Base-by-base conservation (phyloP, 805 yeast species). In the Wickerhamiella hasegawae region DNA sequence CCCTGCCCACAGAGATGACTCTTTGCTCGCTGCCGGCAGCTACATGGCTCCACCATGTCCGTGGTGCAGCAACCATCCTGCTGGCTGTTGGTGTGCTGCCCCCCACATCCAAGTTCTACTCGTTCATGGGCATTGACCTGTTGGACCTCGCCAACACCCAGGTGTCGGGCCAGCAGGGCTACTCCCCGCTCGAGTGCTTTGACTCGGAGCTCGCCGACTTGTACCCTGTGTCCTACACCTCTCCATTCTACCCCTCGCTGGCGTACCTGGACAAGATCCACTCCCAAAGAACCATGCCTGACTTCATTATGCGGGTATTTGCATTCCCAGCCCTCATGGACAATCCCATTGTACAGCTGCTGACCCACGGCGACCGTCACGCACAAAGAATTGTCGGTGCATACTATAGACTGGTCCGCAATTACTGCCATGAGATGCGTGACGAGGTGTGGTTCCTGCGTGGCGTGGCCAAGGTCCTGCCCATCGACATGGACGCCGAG, bases 21-120 rank as follows among this genome's bases (percentile, higher is more conserved):
- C 63, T 73, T 3, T 53, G 52, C 36, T 75, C 84, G 2, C 56
- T 84, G 38, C 93, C 95, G 1, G 85, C 96, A 2, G 75, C 90
- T 3, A 94, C 96, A 0, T 87, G 97, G 97, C 75, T 87, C 38
- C 90, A 82, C 62, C 96, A 87, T 50, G 95, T 87, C 10, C 80
- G 90, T 47, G 97, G 96, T 22, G 94, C 96, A 0, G 95, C 95
- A 4, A 85, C 96, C 0, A 87, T 87, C 36, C 63, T 87, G 34
- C 80, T 94, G 1, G 94, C 95, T 1, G 94, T 85, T n/a, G 83
- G 95, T 84, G 95, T 94, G 3, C 60, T 84, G 33, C 75, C 76
- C 31, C 75, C 72, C 31, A 63, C 66, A 11, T 76, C 83, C 3
- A 56, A 78, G 36, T 76, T 76, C 51, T 69, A 71, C 48, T 67